Evolutionary conservation across 2,329 filamentous ascomycete species (phyloP).

Genomic region (Lojkania enalia): DNA sequence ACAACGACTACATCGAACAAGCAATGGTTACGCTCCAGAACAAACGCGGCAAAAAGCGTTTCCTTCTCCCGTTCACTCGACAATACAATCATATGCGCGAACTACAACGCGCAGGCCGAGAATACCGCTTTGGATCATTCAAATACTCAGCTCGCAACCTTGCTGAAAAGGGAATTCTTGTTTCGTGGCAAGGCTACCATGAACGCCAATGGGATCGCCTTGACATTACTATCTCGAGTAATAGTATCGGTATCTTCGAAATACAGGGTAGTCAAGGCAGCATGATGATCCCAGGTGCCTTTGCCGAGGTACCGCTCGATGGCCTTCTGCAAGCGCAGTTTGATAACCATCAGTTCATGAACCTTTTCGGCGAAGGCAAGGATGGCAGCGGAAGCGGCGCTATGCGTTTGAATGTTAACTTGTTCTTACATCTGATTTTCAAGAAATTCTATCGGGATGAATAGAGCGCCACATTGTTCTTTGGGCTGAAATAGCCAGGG

Average conservation of each 20-base stretch:
- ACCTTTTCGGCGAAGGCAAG: constrained; percentile 65
- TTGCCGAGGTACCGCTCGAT: constrained; percentile 84
- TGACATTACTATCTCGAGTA: constrained; percentile 91
- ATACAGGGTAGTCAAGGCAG: constrained; percentile 88
- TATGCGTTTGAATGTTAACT: constrained; percentile 90
- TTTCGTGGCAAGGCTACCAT: constrained; percentile 83
- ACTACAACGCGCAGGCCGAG: constrained; percentile 85
- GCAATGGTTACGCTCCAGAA: constrained; percentile 96
- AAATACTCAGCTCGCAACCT: constrained; percentile 93
- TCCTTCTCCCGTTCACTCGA: constrained; percentile 94
- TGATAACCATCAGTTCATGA: constrained; percentile 95
- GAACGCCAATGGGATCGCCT: constrained; percentile 88
- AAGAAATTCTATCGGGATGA: constrained; percentile 86
- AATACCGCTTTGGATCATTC: constrained; percentile 96
- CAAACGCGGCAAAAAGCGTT: constrained; percentile 93
- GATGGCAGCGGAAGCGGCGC: constrained; percentile 32
- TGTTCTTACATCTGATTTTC: constrained; percentile 94
- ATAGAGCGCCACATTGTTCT: too few species aligned
- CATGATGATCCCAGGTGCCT: constrained; percentile 95
- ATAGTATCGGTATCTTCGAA: constrained; percentile 91
- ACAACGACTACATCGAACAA: constrained; percentile 99
- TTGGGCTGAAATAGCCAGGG: too few species aligned
- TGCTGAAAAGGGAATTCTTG: constrained; percentile 89
- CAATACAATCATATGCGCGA: constrained; percentile 99
- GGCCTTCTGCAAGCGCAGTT: constrained; percentile 96